Base-by-base conservation (phyloP, 169 alveolate genomes). In the Toxoplasma gondii region DNA sequence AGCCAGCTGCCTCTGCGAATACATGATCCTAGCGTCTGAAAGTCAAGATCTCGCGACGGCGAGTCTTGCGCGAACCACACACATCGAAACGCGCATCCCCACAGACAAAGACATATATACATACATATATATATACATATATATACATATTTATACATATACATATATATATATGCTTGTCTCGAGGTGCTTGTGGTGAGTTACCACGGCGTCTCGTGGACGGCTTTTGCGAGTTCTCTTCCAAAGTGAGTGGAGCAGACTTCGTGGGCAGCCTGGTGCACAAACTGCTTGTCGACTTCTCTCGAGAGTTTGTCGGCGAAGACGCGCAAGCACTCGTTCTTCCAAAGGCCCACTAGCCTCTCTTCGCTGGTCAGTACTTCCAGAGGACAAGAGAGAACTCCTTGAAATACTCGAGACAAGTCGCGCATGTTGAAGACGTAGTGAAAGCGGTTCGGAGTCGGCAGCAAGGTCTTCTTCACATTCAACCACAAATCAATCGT, bases 341-440 rank as follows among this genome's bases (percentile, higher is more conserved):
- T 98, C 99, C 99, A 99, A 34, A 99, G 97, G 44, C 98, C 94
- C 94, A 97, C 92, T 93, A 95, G 54, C 92, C 95, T 84, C 95
- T 94, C 93, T n/a, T 88, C 84, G 31, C 90, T 45, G 67, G 97
- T 96, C 41, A 98, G 97, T 70, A 96, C 96, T 54, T 96, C 96
- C 74, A 94, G 88, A 0, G 97, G 96, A 83, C 96, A 95, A 81
- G 94, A 44, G 41, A 98, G 96, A 87, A 98, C 95, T 64, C 99
- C 99, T 95, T 98, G 98, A 98, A 99, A 99, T 49, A 99, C 99
- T 94, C 99, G 98, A n/a, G 99, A 98, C 70, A 99, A 97, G 94
- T 98, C 99, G 95, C 99, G 97, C 98, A 98, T 98, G 97, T 98
- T 98, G 97, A 98, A 99, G 95, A 98, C 95, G 97, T 99, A 99